phyloP scores from a whole-genome alignment of 148 eudicot species.

The Persicaria tinctoria region DNA sequence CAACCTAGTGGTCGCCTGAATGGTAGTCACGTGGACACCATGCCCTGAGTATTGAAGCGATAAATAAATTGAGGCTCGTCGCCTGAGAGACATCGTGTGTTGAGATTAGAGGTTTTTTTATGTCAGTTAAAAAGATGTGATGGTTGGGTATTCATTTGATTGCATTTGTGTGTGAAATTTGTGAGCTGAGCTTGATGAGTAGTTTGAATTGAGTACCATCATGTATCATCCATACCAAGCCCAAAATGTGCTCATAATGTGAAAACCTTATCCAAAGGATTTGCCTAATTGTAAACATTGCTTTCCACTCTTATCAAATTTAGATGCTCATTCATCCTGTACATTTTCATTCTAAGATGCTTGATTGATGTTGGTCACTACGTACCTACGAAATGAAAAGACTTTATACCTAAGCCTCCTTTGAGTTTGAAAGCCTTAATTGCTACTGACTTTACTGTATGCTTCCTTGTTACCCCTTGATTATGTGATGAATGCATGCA shows the following conservation, averaged over 20 bases:
- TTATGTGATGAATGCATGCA: neutral
- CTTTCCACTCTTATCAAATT: neutral
- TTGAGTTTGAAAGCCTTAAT: neutral
- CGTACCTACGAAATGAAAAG: neutral
- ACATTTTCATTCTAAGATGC: neutral
- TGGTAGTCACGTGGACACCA: no score
- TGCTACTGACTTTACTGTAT: no score
- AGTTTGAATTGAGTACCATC: neutral
- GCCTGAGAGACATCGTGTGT: neutral
- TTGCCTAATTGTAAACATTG: neutral
- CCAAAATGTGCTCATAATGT: neutral
- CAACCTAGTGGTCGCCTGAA: no score
- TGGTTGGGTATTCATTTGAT: neutral
- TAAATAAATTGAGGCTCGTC: no score
- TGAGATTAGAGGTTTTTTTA: conserved; percentile 2
- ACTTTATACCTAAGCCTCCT: neutral
- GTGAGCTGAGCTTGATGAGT: neutral
- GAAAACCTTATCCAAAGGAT: neutral
- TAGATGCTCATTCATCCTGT: neutral
- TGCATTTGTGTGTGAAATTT: neutral
- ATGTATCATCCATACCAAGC: neutral
- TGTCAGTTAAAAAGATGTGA: neutral
- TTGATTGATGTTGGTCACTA: neutral
- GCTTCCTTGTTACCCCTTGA: neutral
- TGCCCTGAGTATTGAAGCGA: no score